Percentiles rank a stretch among this genome's conserved stretches.
These are phyloP conservation scores for Discostella stelligera DNA, from an alignment of 352 stramenopile species.

Conservation along the genomic window DNA sequence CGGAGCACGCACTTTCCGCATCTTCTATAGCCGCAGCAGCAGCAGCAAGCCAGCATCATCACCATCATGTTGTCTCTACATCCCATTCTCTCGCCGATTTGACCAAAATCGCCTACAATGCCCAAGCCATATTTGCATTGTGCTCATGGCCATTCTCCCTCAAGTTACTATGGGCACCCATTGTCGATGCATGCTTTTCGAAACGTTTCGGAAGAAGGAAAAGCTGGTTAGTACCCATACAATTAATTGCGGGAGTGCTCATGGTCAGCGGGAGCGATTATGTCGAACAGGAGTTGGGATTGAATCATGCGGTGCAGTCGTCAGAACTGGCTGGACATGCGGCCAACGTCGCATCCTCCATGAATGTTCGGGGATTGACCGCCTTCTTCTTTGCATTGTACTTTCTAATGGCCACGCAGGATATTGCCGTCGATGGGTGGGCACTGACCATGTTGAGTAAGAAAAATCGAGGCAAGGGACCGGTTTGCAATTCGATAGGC, in stretches of 20 bases:
- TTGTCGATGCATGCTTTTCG: constrained; percentile 94
- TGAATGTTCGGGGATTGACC: constrained; percentile 90
- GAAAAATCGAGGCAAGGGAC: constrained; percentile 94
- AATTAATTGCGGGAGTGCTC: constrained; percentile 92
- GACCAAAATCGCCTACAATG: constrained; percentile 88
- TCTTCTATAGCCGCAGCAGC: constrained; percentile 9
- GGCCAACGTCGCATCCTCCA: not conserved
- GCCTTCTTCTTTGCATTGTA: constrained; percentile 97
- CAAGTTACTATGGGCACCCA: constrained; percentile 98
- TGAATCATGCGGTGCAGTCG: constrained; percentile 25
- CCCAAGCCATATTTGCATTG: constrained; percentile 97
- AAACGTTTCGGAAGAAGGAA: constrained; percentile 90
- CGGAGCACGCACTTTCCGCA: constrained; percentile 17
- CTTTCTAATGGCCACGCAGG: constrained; percentile 99
- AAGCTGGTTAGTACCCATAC: constrained; percentile 92
- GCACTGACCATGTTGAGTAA: constrained; percentile 98
- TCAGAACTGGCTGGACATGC: not conserved
- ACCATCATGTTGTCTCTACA: not conserved
- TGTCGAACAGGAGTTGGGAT: constrained; percentile 73
- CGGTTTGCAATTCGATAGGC: constrained; percentile 94
- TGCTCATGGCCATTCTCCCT: constrained; percentile 98
- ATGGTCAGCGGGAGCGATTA: constrained; percentile 90
- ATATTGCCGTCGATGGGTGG: constrained; percentile 99
- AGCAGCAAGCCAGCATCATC: not conserved
- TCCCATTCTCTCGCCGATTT: constrained; percentile 32